phyloP scores from a whole-genome alignment of 164 flowering plant genomes.

The Nelumbo lutea region DNA sequence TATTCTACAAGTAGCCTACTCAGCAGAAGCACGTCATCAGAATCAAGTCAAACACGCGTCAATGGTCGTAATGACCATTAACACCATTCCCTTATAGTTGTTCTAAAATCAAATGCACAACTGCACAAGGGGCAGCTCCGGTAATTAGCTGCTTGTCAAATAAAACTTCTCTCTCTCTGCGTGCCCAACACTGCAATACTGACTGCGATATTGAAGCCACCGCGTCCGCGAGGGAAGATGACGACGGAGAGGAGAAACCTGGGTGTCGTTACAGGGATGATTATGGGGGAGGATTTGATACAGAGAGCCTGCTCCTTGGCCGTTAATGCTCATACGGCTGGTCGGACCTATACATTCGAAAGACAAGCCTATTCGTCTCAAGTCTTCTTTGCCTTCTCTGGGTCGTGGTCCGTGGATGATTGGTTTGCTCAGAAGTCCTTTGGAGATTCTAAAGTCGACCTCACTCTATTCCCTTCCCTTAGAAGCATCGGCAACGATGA shows the following conservation, averaged over 20 bases:
- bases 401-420: slow-evolving; percentile 38
- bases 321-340: slow-evolving; percentile 31
- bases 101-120: too few relatives aligned
- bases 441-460: slow-evolving; percentile 35
- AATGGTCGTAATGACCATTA: too few relatives aligned
- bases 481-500: slow-evolving; percentile 41
- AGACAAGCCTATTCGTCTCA: slow-evolving; percentile 16
- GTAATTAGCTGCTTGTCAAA: too few relatives aligned
- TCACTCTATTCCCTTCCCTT: slow-evolving; percentile 42
- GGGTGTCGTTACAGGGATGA: slow-evolving; percentile 20
- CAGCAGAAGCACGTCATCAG: too few relatives aligned
- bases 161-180: too few relatives aligned
- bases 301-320: slow-evolving; percentile 35
- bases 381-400: slow-evolving; percentile 44
- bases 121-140: too few relatives aligned
- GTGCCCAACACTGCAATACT: too few relatives aligned
- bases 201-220: too few relatives aligned
- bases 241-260: slow-evolving; percentile 15
- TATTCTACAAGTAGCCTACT: too few relatives aligned
- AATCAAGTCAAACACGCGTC: too few relatives aligned
- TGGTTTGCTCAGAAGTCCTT: slow-evolving; percentile 41
- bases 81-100: too few relatives aligned
- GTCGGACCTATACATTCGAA: slow-evolving; percentile 19
- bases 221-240: too few relatives aligned
- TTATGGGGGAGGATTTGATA: slow-evolving; percentile 29